A percentile compares a stretch with the other conserved stretches of the same genome.
These are phyloP conservation scores for Ceratocystis harringtonii DNA, from an alignment of 2,329 filamentous ascomycete species.

Conservation along the genomic window DNA sequence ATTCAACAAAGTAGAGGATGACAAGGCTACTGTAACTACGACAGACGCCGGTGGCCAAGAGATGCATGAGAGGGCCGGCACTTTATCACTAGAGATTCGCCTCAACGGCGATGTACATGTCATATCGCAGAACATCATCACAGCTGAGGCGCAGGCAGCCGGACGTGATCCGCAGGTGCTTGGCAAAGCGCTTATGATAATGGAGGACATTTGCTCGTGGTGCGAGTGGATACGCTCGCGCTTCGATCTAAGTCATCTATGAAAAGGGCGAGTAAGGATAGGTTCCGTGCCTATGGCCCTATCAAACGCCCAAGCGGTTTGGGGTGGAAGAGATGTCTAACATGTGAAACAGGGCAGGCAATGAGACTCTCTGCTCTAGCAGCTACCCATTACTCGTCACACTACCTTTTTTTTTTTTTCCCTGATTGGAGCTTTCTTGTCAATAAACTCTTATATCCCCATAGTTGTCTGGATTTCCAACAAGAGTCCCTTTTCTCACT, in stretches of 20 bases:
- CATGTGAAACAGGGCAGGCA: too few relatives aligned
- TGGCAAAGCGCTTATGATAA: conserved; percentile 32
- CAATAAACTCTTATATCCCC: too few relatives aligned
- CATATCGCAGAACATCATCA: conserved; percentile 40
- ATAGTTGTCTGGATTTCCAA: too few relatives aligned
- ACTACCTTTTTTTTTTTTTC: too few relatives aligned
- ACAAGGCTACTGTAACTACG: too few relatives aligned
- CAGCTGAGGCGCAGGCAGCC: conserved; percentile 16
- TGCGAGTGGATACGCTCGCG: conserved; percentile 36
- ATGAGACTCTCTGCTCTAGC: too few relatives aligned
- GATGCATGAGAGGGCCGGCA: conserved; percentile 18
- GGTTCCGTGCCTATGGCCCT: too few relatives aligned
- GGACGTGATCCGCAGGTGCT: conserved; percentile 25
- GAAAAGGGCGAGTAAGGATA: background rate
- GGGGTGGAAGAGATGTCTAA: too few relatives aligned
- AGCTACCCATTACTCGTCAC: too few relatives aligned
- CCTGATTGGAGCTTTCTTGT: too few relatives aligned
- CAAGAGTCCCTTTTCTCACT: background rate
- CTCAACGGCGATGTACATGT: conserved; percentile 45
- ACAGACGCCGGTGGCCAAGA: background rate
- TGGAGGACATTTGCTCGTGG: conserved; percentile 40
- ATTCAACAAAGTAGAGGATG: too few relatives aligned
- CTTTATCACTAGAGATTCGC: conserved; percentile 43
- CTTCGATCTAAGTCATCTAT: conserved; percentile 18
- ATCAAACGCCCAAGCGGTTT: too few relatives aligned